phyloP scores from a whole-genome alignment of 2,329 filamentous ascomycete genomes.

The Cladophialophora bantiana region DNA sequence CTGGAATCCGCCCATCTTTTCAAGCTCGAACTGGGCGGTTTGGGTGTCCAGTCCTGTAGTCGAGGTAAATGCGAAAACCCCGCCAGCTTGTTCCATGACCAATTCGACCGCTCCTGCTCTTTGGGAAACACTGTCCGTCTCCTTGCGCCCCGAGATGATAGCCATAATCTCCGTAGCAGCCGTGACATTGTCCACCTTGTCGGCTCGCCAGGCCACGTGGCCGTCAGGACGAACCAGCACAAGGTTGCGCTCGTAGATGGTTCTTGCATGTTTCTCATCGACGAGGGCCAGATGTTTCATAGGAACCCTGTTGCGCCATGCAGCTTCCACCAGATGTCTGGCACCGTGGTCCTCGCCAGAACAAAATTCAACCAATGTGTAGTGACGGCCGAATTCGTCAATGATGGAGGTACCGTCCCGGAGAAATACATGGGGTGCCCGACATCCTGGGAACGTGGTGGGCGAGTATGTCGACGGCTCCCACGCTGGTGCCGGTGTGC shows the following conservation, averaged over 20 bases:
- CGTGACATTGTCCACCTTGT: no score
- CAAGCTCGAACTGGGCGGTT: no score
- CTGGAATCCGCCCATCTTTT: no score
- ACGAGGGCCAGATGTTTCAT: not conserved
- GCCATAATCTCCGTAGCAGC: no score
- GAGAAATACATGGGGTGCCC: not conserved
- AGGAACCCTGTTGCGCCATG: not conserved
- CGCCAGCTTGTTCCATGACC: no score
- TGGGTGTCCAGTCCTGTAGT: no score
- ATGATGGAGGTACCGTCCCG: constrained; percentile 7
- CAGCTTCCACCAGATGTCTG: not conserved
- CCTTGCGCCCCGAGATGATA: no score
- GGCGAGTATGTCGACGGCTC: not conserved
- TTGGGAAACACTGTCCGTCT: no score
- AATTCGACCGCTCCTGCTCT: no score
- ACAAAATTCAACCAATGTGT: constrained; percentile 9
- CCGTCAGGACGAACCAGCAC: constrained; percentile 8
- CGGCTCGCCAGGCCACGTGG: constrained; percentile 6
- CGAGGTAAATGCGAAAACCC: no score
- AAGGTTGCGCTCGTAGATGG: not conserved
- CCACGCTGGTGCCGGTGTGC: not conserved
- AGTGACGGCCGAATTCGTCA: constrained; percentile 2
- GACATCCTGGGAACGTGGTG: not conserved
- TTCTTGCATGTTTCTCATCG: not conserved
- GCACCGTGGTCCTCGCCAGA: not conserved